A percentile compares a stretch with the other conserved stretches of the same genome.
Conservation (phyloP, 2,329 filamentous ascomycete species). For the Colletotrichum filicis region DNA sequence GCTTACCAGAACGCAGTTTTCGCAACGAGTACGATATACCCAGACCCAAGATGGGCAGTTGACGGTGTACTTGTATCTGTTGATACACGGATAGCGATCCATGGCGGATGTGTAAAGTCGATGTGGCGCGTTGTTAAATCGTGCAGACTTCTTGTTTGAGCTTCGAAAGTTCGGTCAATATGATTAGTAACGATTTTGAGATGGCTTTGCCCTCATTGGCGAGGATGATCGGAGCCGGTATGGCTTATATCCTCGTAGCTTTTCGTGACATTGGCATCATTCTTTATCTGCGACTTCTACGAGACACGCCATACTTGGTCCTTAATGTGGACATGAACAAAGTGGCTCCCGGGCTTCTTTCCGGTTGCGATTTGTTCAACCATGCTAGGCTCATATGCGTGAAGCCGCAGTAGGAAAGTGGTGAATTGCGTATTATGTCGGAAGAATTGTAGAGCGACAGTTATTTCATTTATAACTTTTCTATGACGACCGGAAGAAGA, state of each 20-base stretch:
- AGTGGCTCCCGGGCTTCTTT: not conserved
- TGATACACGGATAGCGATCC: not conserved
- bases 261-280: not conserved
- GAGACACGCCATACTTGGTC: not conserved
- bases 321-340: not conserved
- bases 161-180: not conserved
- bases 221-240: not conserved
- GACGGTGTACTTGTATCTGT: not conserved
- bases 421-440: too few species aligned
- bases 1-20: not conserved
- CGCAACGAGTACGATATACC: not conserved
- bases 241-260: not conserved
- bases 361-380: not conserved
- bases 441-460: too few species aligned
- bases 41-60: not conserved
- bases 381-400: not conserved
- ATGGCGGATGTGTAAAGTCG: not conserved
- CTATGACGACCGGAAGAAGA: not conserved
- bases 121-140: rapidly evolving
- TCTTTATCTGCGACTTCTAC: not conserved
- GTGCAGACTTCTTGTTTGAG: not conserved
- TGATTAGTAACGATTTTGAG: not conserved
- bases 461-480: not conserved
- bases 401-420: too few species aligned
- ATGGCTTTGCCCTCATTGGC: not conserved